Base-by-base conservation (phyloP, 1,139 yeast genomes). In the Debaryomyces nepalensis region DNA sequence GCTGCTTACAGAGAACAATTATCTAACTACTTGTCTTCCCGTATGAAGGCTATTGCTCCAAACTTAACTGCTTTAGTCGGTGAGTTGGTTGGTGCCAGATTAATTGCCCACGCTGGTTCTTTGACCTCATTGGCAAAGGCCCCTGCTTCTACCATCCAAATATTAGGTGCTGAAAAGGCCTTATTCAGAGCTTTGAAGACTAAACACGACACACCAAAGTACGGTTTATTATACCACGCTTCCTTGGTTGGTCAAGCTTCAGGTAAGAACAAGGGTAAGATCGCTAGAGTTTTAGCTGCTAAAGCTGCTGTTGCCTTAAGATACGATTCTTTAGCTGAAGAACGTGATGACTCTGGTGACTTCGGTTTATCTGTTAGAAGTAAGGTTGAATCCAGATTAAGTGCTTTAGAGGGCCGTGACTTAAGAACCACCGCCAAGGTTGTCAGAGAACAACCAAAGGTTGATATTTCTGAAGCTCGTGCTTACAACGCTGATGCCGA, bases 41-140 rank as follows among this genome's bases (percentile, higher is more conserved):
- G 95, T 77, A 93, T 93, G 99, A 86, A 88, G 75, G 87, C 93
- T 42, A 96, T 93, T 64, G 99, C 99, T 48, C 99, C 99, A 59
- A 93, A 93, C 69, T 80, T 93, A 68, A 84, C 97, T 47, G 96
- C 93, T 62, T 82, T 93, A 67, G 93, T 93, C 60, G 99, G 99
- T 63, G 99, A 93, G 75, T 90, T 91, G 63, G 95, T 93, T 50
- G 99, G 99, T 73, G 99, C 99, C 42, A 84, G 99, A 70, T 82
- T 93, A 63, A 93, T 93, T 56, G 91, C 99, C 39, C 99, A 93
- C 64, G 96, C 99, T 47, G 99, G 99, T 68, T 91, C 98, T 53
- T 79, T 93, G 65, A 90, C 97, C 53, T 89, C 89, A 69, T 77
- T 93, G 64, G 91, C 98, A 48, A 93, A 93, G 70, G 97, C 95